Percentiles rank a stretch among this genome's conserved stretches.
phyloP scores from a whole-genome alignment of 2,329 filamentous ascomycete species.

The Xylaria sp. region DNA sequence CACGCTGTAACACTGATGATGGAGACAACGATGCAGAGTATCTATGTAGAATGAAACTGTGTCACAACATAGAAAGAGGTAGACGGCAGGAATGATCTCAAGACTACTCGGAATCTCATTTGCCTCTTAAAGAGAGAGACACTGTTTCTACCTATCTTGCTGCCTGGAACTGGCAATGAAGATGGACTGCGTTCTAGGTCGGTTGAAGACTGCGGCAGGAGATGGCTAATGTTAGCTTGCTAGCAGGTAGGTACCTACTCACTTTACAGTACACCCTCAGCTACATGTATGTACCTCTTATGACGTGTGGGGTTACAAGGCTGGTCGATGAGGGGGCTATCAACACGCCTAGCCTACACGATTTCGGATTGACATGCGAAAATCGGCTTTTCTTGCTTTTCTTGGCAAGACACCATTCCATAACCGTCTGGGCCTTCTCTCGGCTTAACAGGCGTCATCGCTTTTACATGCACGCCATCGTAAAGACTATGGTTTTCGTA shows the following conservation, averaged over 20 bases:
- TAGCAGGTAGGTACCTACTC: neutral
- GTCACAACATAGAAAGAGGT: slow-evolving; percentile 10
- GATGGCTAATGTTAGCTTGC: neutral
- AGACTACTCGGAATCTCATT: slow-evolving; percentile 14
- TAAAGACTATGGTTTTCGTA: neutral
- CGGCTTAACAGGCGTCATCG: too few species aligned
- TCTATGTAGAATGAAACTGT: neutral
- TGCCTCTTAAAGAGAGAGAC: slow-evolving; percentile 12
- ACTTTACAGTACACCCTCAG: neutral
- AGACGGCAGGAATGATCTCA: neutral
- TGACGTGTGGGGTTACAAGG: slow-evolving; percentile 30
- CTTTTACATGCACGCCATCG: too few species aligned
- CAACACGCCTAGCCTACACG: neutral
- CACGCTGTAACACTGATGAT: slow-evolving; percentile 26
- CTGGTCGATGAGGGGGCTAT: slow-evolving; percentile 15
- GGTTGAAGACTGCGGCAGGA: slow-evolving; percentile 6
- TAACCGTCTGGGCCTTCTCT: neutral
- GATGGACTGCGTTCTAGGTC: neutral
- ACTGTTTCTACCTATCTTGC: slow-evolving; percentile 16
- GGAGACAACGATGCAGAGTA: neutral
- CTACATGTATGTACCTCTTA: neutral
- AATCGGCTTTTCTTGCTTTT: slow-evolving; percentile 17
- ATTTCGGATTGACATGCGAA: slow-evolving; percentile 23
- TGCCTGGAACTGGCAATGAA: slow-evolving; percentile 20
- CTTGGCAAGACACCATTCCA: neutral